Evolutionary conservation across 441 rosid genomes (phyloP).

Genomic region (Bruguiera hainesii): DNA sequence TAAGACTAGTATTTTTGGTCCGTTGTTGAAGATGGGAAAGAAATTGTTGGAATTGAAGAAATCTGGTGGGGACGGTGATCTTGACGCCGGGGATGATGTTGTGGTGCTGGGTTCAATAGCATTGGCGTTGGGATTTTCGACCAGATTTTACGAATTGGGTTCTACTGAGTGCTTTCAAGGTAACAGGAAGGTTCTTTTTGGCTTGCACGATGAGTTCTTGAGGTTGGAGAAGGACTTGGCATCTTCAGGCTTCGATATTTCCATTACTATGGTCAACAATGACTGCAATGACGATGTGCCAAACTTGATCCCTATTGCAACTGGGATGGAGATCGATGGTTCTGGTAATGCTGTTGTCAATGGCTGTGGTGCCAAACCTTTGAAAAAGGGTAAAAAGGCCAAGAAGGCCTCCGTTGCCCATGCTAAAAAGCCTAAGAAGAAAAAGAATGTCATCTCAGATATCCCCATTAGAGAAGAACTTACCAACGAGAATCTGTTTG

Average conservation of each 20-base stretch:
- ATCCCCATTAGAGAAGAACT: constrained; percentile 17
- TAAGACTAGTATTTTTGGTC: constrained; percentile 62
- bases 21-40: constrained; percentile 49
- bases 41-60: constrained; percentile 50
- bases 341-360: constrained; percentile 20
- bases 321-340: constrained; percentile 24
- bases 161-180: constrained; percentile 76
- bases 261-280: constrained; percentile 32
- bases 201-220: constrained; percentile 59
- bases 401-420: constrained; percentile 29
- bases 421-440: constrained; percentile 34
- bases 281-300: constrained; percentile 39
- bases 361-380: constrained; percentile 27
- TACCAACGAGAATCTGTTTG: constrained; percentile 15
- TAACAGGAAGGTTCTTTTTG: constrained; percentile 68
- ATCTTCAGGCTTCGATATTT: constrained; percentile 40
- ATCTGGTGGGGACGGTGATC: constrained; percentile 30
- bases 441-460: constrained; percentile 18
- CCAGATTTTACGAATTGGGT: constrained; percentile 68
- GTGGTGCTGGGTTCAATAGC: constrained; percentile 59
- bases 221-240: constrained; percentile 68
- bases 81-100: constrained; percentile 42
- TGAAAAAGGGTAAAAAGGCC: constrained; percentile 42
- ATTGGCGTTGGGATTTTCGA: constrained; percentile 47
- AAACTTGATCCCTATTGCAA: constrained; percentile 41